Base-by-base conservation (phyloP, 352 stramenopile species). In the Elongisporangium senticosum region DNA sequence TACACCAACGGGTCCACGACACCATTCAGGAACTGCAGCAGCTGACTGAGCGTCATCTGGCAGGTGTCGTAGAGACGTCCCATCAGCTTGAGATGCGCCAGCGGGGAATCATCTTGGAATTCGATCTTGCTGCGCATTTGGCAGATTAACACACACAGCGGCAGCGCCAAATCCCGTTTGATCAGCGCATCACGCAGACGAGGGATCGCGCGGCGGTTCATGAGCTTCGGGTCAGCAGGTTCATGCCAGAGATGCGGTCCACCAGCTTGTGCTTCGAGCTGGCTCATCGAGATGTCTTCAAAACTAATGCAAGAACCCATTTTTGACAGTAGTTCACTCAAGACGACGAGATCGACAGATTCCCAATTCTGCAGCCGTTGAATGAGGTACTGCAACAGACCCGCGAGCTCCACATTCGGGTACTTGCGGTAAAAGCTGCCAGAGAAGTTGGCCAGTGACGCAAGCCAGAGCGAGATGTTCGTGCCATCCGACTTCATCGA, bases 371-470 rank as follows among this genome's bases (percentile, higher is more conserved):
- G 72, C 17, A 98, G 76, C 4, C 91, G 81, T 54, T 89, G 75
- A 24, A 97, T 90, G 26, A 98, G 64, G 66, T 97, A 98, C 43
- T 87, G 77, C 6, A 98, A 63, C 23, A 98, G 73, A 1, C 90
- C 92, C 2, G 80, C 72, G 19, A 98, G 72, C 71, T 98, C 95
- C 13, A 98, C 90, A 52, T 83, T 89, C 5, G 93, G 93, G 72
- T 96, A 97, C 53, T 87, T 92, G 58, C 93, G 90, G 66, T 98
- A 98, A 51, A 98, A 98, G 59, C 86, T 96, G 10, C 95, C 95
- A 1, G 82, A 91, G 65, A 98, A 98, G 56, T 86, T 94, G 33
- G 96, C 93, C 3, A 98, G 77, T 10, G 93, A 98, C 47, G 93
- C 74, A 3, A 98, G 67, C 93, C 93, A 98, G 24, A 97, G 80